These are phyloP conservation scores for Hansenula lynferdii DNA, from an alignment of 1,139 yeast genomes.

Conservation along the genomic window DNA sequence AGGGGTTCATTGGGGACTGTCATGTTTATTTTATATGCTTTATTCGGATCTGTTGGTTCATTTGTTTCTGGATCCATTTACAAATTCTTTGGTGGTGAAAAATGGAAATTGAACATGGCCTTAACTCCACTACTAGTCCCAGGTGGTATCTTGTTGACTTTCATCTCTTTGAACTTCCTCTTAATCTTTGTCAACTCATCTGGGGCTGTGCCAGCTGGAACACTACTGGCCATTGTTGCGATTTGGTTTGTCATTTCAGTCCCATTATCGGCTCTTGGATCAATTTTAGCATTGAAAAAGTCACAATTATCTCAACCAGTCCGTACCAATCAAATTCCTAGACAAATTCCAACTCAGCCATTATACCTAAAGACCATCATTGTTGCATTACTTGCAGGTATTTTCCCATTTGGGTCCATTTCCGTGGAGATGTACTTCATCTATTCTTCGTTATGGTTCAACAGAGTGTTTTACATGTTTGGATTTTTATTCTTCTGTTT, in stretches of 20 bases:
- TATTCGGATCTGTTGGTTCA: slow-evolving; percentile 79
- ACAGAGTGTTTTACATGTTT: slow-evolving; percentile 93
- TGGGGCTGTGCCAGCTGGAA: slow-evolving; percentile 93
- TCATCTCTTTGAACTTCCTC: slow-evolving; percentile 75
- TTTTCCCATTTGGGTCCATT: slow-evolving; percentile 92
- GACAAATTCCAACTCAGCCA: slow-evolving; percentile 93
- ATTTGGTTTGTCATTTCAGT: slow-evolving; percentile 86
- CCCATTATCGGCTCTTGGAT: slow-evolving; percentile 80
- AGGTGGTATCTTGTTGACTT: slow-evolving; percentile 58
- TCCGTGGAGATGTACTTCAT: slow-evolving; percentile 91
- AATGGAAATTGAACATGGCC: slow-evolving; percentile 82
- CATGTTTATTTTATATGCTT: slow-evolving; percentile 76
- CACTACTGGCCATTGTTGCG: slow-evolving; percentile 73
- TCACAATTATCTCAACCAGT: slow-evolving; percentile 60
- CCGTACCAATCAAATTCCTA: slow-evolving; percentile 87
- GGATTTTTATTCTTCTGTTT: slow-evolving; percentile 92
- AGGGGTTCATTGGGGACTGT: slow-evolving; percentile 92
- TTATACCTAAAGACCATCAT: slow-evolving; percentile 71
- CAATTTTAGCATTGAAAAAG: slow-evolving; percentile 68
- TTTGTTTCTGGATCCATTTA: slow-evolving; percentile 82
- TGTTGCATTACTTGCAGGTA: slow-evolving; percentile 73
- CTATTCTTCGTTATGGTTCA: slow-evolving; percentile 89
- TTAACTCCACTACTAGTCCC: slow-evolving; percentile 86
- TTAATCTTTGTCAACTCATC: slow-evolving; percentile 76
- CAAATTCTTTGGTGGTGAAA: slow-evolving; percentile 87